Evolutionary conservation across 148 eudicot genomes (phyloP), one percentile per base, ranked within the genome.

Genomic region (Nepenthes gracilis): DNA sequence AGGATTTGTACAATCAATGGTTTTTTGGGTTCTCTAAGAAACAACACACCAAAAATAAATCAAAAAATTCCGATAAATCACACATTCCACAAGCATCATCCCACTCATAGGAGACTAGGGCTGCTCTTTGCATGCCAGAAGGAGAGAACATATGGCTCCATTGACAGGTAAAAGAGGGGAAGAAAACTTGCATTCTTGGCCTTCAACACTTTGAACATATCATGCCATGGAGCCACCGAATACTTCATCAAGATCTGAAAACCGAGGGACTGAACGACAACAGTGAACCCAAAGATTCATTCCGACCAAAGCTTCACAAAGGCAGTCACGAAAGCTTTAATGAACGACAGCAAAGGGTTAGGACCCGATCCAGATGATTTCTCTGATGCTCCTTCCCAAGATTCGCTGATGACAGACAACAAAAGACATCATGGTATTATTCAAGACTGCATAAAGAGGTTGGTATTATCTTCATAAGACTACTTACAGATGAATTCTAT

Each of bases 401-500:
- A 83, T 71, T 74, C 78, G 23, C 96, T 88, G 81, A 47, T 45
- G 23, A 67, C 34, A 61, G 63, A 14, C 32, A 40, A 5, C 58
- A 36, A 32, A 60, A 49, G 23, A 23, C 23, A 23, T 23, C 23
- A 23, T 23, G 23, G 23, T 23, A 23, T 23, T 23, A 23, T 58
- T 6, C 15, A 38, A 23, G 14, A 57, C 14, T 12, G 58, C 7
- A 55, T 9, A 12, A 47, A 36, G 51, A 33, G 47, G 2, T 23
- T 43, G 43, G 2, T 1, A 55, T 55, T 2, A 14, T 33, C 4
- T 11, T 6, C 8, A 2, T 10, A 38, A 40, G 52, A 6, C 50
- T 62, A 70, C 94, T 83, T 79, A 86, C 94, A 83, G 81, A 61
- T 77, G 76, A n/a, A 84, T 82, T 77, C 85, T 76, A 64, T 84